Percentiles rank a stretch among this genome's conserved stretches.
Evolutionary conservation across 441 rosid species (phyloP).

Genomic region (Pelargonium myrrhifolium): DNA sequence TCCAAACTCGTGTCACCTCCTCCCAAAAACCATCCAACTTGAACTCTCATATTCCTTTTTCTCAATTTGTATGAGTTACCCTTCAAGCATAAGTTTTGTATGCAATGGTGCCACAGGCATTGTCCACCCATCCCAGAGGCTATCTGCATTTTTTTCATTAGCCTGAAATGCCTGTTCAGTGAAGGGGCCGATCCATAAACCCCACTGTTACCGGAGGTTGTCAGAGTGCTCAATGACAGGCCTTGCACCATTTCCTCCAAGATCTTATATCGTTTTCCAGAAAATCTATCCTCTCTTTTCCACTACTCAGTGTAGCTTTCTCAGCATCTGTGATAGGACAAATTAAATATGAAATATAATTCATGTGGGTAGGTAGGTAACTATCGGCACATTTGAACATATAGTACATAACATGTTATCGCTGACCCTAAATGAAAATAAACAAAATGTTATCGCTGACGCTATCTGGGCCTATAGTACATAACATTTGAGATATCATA

Average conservation of each 20-base stretch:
- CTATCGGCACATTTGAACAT: too few relatives aligned
- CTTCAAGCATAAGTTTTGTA: constrained; percentile 26
- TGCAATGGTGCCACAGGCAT: constrained; percentile 29
- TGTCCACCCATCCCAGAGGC: constrained; percentile 28
- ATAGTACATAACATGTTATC: too few relatives aligned
- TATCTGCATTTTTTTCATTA: constrained; percentile 25
- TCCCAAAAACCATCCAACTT: constrained; percentile 83
- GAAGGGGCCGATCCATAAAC: constrained; percentile 29
- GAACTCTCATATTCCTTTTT: constrained; percentile 42
- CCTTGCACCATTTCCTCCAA: constrained; percentile 38
- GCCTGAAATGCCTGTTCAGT: constrained; percentile 34
- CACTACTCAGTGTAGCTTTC: background rate
- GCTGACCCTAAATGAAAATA: background rate
- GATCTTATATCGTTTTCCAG: constrained; percentile 12
- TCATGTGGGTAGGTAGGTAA: background rate
- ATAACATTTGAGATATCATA: background rate
- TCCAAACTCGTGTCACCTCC: constrained; percentile 48
- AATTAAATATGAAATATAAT: background rate
- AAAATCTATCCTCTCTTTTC: background rate
- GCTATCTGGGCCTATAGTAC: background rate
- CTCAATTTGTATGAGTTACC: constrained; percentile 24
- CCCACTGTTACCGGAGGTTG: constrained; percentile 36
- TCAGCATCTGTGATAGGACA: background rate
- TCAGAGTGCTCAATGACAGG: constrained; percentile 39
- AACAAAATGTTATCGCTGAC: background rate